Base-by-base conservation (phyloP, 2,329 filamentous ascomycete species). In the Clarireedia sp. region DNA sequence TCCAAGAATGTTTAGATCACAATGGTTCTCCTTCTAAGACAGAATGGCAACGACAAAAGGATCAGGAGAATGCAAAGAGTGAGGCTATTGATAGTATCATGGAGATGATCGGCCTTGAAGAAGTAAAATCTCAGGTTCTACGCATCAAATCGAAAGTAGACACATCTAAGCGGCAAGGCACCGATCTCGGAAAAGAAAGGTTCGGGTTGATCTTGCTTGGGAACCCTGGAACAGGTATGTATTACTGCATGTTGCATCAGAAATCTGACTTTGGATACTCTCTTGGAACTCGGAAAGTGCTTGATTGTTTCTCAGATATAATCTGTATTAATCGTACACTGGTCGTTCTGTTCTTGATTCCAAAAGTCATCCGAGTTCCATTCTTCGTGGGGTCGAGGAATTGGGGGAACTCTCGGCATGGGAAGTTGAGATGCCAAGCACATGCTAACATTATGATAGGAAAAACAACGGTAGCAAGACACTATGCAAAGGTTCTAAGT, bases 221-320 rank as follows among this genome's bases (percentile, higher is more conserved):
- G 0, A 91, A 90, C 62, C 87, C 87, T 0, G 87, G 88, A 3
- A 90, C 87, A 55, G 86, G 85, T 79, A 69, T 60, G 29, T 33
- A 33, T 33, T 10, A 9, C 9, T 12, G 12, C 29, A 3, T 33
- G 29, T 9, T 33, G 3, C 10, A 9, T n/a, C 38, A 41, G 38
- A 16, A n/a, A 10, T n/a, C 12, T 12, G 29, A 33, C 9, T 33
- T 33, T 33, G 10, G 29, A 33, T 33, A 14, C 26, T 29, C 26
- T 29, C 26, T 29, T 8, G 8, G 26, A 9, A 29, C 26, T 29
- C 26, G 7, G 6, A 29, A 7, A 29, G 3, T 29, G 26, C 8
- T 8, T 9, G 9, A 8, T 29, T 8, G 2, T 9, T 29, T 2
- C 26, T 8, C 26, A 8, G 9, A 29, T 29, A 3, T 29, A 29